Percentiles rank a stretch among this genome's conserved stretches.
phyloP scores from a whole-genome alignment of 805 yeast genomes.

The Candida xyloterini region DNA sequence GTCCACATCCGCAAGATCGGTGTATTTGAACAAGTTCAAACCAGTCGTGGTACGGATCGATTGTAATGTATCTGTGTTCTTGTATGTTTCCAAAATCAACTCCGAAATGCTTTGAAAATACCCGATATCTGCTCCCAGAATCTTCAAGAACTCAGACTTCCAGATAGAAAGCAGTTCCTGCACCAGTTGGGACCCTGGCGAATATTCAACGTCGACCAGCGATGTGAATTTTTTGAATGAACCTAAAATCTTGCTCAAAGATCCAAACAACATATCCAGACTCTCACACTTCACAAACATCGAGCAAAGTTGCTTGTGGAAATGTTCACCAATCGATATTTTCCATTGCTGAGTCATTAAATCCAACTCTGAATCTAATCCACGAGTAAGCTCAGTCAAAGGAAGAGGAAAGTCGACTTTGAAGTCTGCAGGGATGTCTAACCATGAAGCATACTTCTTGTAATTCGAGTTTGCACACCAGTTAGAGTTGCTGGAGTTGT shows the following conservation, averaged over 20 bases:
- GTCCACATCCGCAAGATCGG: constrained; percentile 24
- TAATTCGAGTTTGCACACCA: constrained; percentile 30
- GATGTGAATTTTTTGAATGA: constrained; percentile 33
- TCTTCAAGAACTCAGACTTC: constrained; percentile 15
- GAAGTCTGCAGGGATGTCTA: constrained; percentile 18
- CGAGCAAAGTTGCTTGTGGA: constrained; percentile 8
- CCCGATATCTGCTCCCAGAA: constrained; percentile 15
- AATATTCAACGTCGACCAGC: constrained; percentile 20
- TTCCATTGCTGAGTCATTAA: constrained; percentile 21
- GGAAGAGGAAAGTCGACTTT: constrained; percentile 23
- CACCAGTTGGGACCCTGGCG: constrained; percentile 11
- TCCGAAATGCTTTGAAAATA: constrained; percentile 21
- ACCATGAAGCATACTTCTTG: constrained; percentile 30
- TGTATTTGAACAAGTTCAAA: constrained; percentile 19
- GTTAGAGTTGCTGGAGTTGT: constrained; percentile 19
- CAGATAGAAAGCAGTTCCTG: constrained; percentile 20
- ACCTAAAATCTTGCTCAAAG: constrained; percentile 20
- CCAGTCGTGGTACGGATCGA: constrained; percentile 16
- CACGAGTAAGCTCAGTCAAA: constrained; percentile 12
- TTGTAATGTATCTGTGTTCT: constrained; percentile 9
- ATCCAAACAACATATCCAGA: constrained; percentile 19
- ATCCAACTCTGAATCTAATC: constrained; percentile 11
- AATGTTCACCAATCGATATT: constrained; percentile 15
- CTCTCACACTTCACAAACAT: constrained; percentile 9
- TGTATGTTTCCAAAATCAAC: constrained; percentile 17